A percentile compares a stretch with the other conserved stretches of the same genome.
Conservation (phyloP, 495 filamentous ascomycete species). For the Neurospora sp. region DNA sequence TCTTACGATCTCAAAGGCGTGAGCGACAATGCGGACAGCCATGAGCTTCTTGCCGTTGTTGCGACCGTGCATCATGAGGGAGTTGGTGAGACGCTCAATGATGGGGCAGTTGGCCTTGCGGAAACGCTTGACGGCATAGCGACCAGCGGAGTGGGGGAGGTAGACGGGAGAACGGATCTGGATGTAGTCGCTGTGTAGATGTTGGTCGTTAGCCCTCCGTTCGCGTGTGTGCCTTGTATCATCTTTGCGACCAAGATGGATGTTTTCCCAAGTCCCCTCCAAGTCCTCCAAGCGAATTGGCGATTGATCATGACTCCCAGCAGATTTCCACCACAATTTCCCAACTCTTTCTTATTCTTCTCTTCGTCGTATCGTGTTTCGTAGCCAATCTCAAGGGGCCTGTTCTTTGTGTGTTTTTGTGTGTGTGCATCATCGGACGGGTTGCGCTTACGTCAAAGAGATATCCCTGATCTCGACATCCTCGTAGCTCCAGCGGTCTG, state of each 20-base stretch:
- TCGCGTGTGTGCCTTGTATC: background rate
- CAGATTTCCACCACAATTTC: background rate
- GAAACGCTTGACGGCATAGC: slow-evolving; percentile 99
- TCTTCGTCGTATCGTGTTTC: background rate
- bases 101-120: slow-evolving; percentile 99
- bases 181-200: slow-evolving; percentile 81
- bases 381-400: background rate
- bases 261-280: background rate
- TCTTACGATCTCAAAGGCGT: slow-evolving; percentile 97
- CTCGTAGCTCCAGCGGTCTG: slow-evolving; percentile 67
- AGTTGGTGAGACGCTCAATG: slow-evolving; percentile 99
- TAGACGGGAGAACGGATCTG: slow-evolving; percentile 98
- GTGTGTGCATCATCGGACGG: background rate
- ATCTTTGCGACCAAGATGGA: background rate
- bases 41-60: slow-evolving; percentile 99
- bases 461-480: slow-evolving; percentile 99
- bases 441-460: slow-evolving; percentile 84
- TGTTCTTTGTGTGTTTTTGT: background rate
- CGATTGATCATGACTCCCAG: background rate
- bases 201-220: slow-evolving; percentile 35
- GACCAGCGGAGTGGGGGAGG: slow-evolving; percentile 94
- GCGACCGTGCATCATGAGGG: slow-evolving; percentile 99
- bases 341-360: background rate
- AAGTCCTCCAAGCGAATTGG: background rate
- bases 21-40: slow-evolving; percentile 98